phyloP scores from a whole-genome alignment of 2,329 filamentous ascomycete genomes.

The Rachicladosporium sp. region DNA sequence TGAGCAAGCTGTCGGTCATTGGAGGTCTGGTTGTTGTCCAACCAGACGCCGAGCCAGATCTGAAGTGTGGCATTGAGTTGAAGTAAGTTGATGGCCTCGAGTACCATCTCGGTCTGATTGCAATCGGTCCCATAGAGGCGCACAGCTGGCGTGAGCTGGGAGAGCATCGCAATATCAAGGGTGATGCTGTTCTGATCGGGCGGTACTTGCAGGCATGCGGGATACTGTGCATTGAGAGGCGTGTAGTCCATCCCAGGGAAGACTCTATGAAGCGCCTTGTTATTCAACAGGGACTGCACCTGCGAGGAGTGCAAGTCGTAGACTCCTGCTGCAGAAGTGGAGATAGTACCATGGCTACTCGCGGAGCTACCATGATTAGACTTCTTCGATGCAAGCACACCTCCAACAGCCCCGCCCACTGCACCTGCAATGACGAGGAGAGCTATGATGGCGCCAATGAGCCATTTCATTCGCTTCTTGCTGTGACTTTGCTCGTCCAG shows the following conservation, averaged over 20 bases:
- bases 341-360: slow-evolving; percentile 6
- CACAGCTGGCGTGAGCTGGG: slow-evolving; percentile 76
- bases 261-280: slow-evolving; percentile 72
- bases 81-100: slow-evolving; percentile 67
- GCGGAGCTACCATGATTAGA: slow-evolving; percentile 10
- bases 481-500: slow-evolving; percentile 44
- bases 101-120: slow-evolving; percentile 90
- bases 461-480: slow-evolving; percentile 57
- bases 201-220: slow-evolving; percentile 62
- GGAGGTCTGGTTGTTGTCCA: slow-evolving; percentile 71
- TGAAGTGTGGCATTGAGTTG: slow-evolving; percentile 62
- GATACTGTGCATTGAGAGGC: slow-evolving; percentile 80
- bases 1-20: slow-evolving; percentile 70
- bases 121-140: slow-evolving; percentile 92
- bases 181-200: slow-evolving; percentile 92
- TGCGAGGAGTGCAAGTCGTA: slow-evolving; percentile 56
- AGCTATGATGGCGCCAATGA: slow-evolving; percentile 51
- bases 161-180: slow-evolving; percentile 77
- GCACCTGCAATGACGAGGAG: slow-evolving; percentile 59
- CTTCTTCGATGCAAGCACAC: slow-evolving; percentile 47
- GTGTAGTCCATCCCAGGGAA: slow-evolving; percentile 96
- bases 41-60: slow-evolving; percentile 91
- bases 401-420: slow-evolving; percentile 61
- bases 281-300: slow-evolving; percentile 72
- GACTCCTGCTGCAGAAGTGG: slow-evolving; percentile 40